Conservation (phyloP, 257 asterid species). For the Ilex asprella region DNA sequence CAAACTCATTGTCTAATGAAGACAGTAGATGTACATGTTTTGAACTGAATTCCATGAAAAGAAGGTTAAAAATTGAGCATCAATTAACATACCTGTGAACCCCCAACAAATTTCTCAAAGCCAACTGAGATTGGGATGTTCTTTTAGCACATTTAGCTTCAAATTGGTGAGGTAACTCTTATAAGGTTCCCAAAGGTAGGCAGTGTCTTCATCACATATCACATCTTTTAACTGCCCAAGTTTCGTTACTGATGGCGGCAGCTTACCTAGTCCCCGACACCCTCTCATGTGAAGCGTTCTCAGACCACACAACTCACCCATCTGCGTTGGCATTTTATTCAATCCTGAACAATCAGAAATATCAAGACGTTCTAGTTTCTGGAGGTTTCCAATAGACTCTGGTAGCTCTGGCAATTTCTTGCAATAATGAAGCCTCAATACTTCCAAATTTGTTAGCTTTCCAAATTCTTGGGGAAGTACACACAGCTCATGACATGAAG, state of each 20-base stretch:
- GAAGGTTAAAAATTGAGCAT: no score
- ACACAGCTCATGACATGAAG: constrained; percentile 23
- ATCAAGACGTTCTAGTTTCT: constrained; percentile 16
- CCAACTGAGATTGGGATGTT: constrained; percentile 26
- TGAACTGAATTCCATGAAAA: no score
- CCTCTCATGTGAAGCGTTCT: constrained; percentile 23
- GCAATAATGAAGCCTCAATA: constrained; percentile 27
- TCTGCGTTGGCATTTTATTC: constrained; percentile 10
- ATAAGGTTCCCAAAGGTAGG: constrained; percentile 12
- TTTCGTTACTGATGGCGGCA: constrained; percentile 18
- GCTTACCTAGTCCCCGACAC: constrained; percentile 14
- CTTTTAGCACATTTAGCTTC: constrained; percentile 18
- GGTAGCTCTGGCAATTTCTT: constrained; percentile 17
- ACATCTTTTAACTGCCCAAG: constrained; percentile 20
- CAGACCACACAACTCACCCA: constrained; percentile 18
- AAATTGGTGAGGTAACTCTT: constrained; percentile 8
- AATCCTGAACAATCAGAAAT: constrained; percentile 28
- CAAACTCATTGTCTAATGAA: no score
- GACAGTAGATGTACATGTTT: no score
- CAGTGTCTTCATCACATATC: constrained; percentile 26
- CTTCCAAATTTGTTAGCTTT: constrained; percentile 20
- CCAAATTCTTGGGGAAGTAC: constrained; percentile 24
- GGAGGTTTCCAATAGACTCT: constrained; percentile 18
- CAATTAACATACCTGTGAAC: no score
- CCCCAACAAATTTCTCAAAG: constrained; percentile 4